Conservation (phyloP, 1,284 basidiomycete species). For the Apiotrichum mycotoxinovorans region DNA sequence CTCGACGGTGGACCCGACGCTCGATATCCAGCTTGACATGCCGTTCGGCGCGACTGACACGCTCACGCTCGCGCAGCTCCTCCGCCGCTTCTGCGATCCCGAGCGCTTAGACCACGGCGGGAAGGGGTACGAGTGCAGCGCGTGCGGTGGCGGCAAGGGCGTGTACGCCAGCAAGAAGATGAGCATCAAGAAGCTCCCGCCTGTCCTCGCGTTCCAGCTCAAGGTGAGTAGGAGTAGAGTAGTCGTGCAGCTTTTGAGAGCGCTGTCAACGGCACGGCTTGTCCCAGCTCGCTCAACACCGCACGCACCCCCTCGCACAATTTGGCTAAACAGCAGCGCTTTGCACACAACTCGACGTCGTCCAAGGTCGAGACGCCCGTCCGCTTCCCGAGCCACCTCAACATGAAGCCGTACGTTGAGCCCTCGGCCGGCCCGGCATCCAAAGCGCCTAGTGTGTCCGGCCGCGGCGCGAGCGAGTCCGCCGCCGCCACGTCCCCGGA, state of each 20-base stretch:
- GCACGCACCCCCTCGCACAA: too few species aligned
- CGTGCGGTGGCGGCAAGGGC: conserved; percentile 42
- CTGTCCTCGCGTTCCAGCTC: conserved; percentile 90
- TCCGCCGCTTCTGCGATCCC: conserved; percentile 41
- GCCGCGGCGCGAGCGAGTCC: neutral
- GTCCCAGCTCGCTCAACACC: too few species aligned
- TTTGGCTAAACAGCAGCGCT: too few species aligned
- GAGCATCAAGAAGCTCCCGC: conserved; percentile 77
- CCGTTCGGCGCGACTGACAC: conserved; percentile 13
- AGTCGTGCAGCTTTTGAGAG: neutral
- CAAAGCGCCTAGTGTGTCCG: conserved; percentile 14
- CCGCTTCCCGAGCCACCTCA: conserved; percentile 74
- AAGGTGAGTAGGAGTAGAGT: conserved; percentile 59
- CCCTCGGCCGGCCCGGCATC: conserved; percentile 14
- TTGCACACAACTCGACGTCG: conserved; percentile 77
- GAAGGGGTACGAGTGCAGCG: conserved; percentile 45
- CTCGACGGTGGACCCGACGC: conserved; percentile 78
- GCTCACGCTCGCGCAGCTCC: conserved; percentile 32
- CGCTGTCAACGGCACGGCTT: too few species aligned
- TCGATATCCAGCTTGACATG: conserved; percentile 87
- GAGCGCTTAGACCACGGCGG: conserved; percentile 36
- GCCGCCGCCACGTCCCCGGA: neutral
- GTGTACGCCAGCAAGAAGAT: conserved; percentile 70
- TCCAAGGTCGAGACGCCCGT: conserved; percentile 83
- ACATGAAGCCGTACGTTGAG: conserved; percentile 80